Base-by-base conservation (phyloP, 768 basidiomycete genomes). In the Leccinum obscurum region DNA sequence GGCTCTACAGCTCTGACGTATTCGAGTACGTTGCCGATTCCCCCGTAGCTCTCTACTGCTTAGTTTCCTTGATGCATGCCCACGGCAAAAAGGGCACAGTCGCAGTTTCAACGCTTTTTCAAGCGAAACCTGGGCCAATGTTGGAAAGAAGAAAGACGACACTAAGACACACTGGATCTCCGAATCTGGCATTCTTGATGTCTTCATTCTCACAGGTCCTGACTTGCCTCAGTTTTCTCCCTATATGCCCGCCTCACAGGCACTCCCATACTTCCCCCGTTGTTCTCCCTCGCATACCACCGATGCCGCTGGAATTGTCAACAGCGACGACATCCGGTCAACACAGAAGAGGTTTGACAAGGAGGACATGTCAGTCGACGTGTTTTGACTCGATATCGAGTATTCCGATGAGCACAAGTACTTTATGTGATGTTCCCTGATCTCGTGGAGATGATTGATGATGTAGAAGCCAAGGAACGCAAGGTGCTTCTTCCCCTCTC, bases 331-430 rank as follows among this genome's bases (percentile, higher is more conserved):
- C 73, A 81, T 99, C 8, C 82, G 93, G 15, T 80, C 83, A 4
- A 94, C 98, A 8, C 90, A 95, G 75, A 82, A 78, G 68, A 81
- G 88, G 55, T 97, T 99, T 68, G 97, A 99, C 60, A 92, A 95
- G 65, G 92, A 89, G 44, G 91, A 96, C 66, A 93, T 98, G 59
- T 96, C 97, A 0, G 85, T 98, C 13, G 96, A 98, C 68, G 94
- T 95, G 6, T 88, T 97, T 70, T 98, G 95, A 96, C 82, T 98
- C 50, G 96, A 97, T 75, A 97, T 98, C 67, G 96, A 97, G 72
- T 96, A 97, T 73, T 79, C 95, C 0, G 86, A 90, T 50, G 93
- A 93, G 49, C 93, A 97, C 77, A 90, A 93, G 74, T 98, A 99
- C 81, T 94, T 98, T 74, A 92, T 97, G 64, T 99, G 75, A 84